phyloP scores from a whole-genome alignment of 2,329 filamentous ascomycete species.

The Diaporthe sp. region DNA sequence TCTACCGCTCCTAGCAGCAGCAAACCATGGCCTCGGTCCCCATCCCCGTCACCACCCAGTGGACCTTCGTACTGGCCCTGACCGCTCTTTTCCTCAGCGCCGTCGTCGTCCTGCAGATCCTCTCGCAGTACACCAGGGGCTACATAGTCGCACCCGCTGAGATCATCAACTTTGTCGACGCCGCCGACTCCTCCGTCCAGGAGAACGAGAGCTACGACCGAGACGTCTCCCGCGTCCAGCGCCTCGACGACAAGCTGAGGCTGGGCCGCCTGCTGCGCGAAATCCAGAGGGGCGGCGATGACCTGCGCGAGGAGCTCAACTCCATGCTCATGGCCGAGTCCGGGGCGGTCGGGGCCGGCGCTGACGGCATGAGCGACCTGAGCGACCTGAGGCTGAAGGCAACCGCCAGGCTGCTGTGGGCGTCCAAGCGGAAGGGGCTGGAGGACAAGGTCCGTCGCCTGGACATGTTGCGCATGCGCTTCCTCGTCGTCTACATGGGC shows the following conservation, averaged over 20 bases:
- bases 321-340: conserved; percentile 59
- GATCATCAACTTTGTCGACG: conserved; percentile 67
- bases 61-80: conserved; percentile 67
- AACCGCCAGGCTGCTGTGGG: conserved; percentile 67
- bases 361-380: conserved; percentile 34
- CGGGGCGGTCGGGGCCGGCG: conserved; percentile 44
- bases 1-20: conserved; percentile 4
- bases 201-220: conserved; percentile 74
- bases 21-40: conserved; percentile 64
- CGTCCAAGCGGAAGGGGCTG: conserved; percentile 61
- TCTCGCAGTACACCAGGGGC: conserved; percentile 63
- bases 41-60: conserved; percentile 57
- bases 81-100: conserved; percentile 67
- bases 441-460: conserved; percentile 68
- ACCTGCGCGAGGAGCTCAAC: conserved; percentile 70
- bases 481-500: conserved; percentile 72
- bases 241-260: conserved; percentile 71
- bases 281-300: conserved; percentile 70
- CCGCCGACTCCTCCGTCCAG: conserved; percentile 69
- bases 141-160: conserved; percentile 69
- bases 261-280: conserved; percentile 68
- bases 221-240: conserved; percentile 66
- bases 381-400: conserved; percentile 51
- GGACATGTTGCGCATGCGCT: conserved; percentile 72
- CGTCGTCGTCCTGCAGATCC: conserved; percentile 63